phyloP scores from a whole-genome alignment of 192 early-diverging fungal species.

The Entophlyctis helioformis region DNA sequence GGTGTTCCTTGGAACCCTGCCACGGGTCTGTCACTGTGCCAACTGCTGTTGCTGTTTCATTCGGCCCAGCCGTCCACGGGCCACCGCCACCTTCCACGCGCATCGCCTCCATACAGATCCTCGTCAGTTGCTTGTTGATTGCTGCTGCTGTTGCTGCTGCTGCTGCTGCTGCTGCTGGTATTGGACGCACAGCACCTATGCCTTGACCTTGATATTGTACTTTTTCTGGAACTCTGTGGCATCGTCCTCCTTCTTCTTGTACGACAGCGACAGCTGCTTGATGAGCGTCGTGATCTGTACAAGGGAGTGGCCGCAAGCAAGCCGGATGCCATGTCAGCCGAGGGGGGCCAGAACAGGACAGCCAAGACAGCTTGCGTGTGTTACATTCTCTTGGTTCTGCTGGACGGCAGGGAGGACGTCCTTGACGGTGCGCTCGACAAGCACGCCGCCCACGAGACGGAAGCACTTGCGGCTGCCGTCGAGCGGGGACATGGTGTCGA shows the following conservation, averaged over 20 bases:
- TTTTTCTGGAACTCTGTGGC: constrained; percentile 81
- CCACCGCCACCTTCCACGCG: too few species aligned
- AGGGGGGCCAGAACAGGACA: neutral
- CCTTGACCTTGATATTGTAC: constrained; percentile 66
- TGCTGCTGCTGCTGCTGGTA: too few species aligned
- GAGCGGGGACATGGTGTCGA: constrained; percentile 83
- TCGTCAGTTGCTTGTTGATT: too few species aligned
- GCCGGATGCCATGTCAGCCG: neutral
- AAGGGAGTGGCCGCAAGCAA: neutral
- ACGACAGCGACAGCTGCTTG: constrained; percentile 57
- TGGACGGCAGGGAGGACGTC: constrained; percentile 84
- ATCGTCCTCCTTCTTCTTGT: constrained; percentile 84
- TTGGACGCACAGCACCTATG: too few species aligned
- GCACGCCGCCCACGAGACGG: constrained; percentile 83
- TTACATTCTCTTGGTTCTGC: constrained; percentile 73
- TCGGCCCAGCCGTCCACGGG: too few species aligned
- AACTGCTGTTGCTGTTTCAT: too few species aligned
- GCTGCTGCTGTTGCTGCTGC: too few species aligned
- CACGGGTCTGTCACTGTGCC: too few species aligned
- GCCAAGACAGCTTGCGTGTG: constrained; percentile 1
- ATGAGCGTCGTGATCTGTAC: constrained; percentile 64
- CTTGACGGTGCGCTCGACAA: constrained; percentile 84
- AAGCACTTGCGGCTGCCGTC: constrained; percentile 79
- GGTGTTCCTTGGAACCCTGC: too few species aligned
- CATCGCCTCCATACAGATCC: too few species aligned